Evolutionary conservation across 345 rosid genomes (phyloP), one percentile per base, ranked within the genome.

Genomic region (Ricinus communis): DNA sequence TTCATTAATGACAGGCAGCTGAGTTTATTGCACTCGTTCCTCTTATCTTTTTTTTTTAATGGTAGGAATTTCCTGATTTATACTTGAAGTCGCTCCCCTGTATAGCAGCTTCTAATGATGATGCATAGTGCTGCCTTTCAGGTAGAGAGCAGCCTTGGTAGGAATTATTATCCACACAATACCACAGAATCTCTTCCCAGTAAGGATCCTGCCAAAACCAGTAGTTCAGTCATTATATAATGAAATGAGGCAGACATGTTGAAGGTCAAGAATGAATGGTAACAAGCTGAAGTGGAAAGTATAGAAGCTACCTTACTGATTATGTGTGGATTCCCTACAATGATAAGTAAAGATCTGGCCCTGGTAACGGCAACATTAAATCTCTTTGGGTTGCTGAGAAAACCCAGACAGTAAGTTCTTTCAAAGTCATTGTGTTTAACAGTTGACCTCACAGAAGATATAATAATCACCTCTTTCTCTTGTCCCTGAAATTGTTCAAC

Each of bases 401-500:
- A 92, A 21, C 97, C 97, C 50, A 92, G 77, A 75, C 88, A 86
- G 75, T 84, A 86, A 51, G 77, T 80, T 73, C 74, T 82, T 70
- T 92, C 97, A 33, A 88, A 90, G 52, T 88, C 86, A 24, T 90
- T 85, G 81, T 92, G 97, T 71, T 85, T 88, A 72, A 90, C 65
- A 9, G 96, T 93, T 36, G 95, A 93, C 50, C 98, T 83, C 22
- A 93, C 98, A 0, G 93, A 88, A 38, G 96, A 90, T 59, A 93
- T 76, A 43, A 93, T 85, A 52, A 90, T 87, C 11, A 90, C 95
- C 52, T 90, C 74, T 62, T 84, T 87, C 74, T 93, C 98, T 71
- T 93, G 98, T 40, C 98, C 98, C 77, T 93, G 98, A 66, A 90
- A 93, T 58, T 93, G 98, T 74, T 93, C 98, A n/a, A 93, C 96